Conservation (phyloP, 352 stramenopile genomes). For the Globisporangium canariense region DNA sequence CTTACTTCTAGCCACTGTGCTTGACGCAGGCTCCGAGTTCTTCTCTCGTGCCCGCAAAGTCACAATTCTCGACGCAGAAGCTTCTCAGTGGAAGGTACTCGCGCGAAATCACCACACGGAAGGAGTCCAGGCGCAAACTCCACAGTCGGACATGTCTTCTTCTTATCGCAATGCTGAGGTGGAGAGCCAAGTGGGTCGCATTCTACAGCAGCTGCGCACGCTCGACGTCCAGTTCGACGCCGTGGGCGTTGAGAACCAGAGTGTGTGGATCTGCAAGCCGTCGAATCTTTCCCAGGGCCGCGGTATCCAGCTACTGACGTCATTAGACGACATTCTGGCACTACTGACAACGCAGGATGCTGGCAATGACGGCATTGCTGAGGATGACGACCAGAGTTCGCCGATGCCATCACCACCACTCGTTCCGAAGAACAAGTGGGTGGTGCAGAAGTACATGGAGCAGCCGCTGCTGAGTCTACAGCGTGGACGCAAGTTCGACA, state of each 20-base stretch:
- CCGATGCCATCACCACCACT: neutral
- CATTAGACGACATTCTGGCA: constrained; percentile 27
- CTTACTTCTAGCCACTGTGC: constrained; percentile 5
- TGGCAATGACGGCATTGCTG: neutral
- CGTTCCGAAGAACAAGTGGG: constrained; percentile 24
- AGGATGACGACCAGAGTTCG: neutral
- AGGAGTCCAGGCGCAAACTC: neutral
- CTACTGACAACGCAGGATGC: constrained; percentile 9
- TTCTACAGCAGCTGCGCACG: constrained; percentile 25
- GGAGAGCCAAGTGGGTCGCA: constrained; percentile 1
- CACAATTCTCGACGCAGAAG: neutral
- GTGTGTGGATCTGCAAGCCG: constrained; percentile 82
- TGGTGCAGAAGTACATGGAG: constrained; percentile 89
- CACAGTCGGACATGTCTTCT: too few species aligned
- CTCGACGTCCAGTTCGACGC: constrained; percentile 47
- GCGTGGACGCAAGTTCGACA: constrained; percentile 74
- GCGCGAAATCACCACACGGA: neutral
- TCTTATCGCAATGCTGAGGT: neutral
- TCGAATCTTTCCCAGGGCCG: constrained; percentile 71
- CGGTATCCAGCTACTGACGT: constrained; percentile 54
- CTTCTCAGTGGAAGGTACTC: constrained; percentile 5
- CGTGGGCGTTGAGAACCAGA: constrained; percentile 22
- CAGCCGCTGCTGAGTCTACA: constrained; percentile 51
- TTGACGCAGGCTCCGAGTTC: constrained; percentile 4
- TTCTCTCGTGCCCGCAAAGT: constrained; percentile 2